Evolutionary conservation across 2,329 filamentous ascomycete species (phyloP).

Genomic region (Penicillium sp.): DNA sequence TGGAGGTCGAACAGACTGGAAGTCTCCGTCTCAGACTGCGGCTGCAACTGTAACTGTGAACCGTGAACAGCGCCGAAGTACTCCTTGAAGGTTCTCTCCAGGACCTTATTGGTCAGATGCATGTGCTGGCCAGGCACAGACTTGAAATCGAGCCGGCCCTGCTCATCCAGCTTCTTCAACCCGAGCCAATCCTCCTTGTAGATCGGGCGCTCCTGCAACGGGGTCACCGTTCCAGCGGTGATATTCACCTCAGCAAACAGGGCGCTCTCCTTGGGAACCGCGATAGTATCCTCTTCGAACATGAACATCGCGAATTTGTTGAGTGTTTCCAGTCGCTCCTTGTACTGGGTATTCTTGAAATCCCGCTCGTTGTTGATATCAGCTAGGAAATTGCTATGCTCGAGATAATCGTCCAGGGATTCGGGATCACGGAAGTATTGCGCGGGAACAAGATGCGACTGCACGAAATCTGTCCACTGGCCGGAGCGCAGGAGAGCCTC

Average conservation of each 20-base stretch:
- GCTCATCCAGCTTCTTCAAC: slow-evolving; percentile 75
- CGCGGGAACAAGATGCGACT: slow-evolving; percentile 81
- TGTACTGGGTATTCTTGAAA: slow-evolving; percentile 75
- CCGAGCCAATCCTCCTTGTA: slow-evolving; percentile 96
- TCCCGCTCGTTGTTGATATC: slow-evolving; percentile 93
- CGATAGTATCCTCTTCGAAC: slow-evolving; percentile 83
- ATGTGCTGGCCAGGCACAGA: slow-evolving; percentile 80
- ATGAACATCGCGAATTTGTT: slow-evolving; percentile 86
- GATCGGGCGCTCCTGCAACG: slow-evolving; percentile 69
- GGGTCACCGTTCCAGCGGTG: slow-evolving; percentile 64
- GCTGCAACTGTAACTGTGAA: slow-evolving; percentile 2
- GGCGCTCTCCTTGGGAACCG: slow-evolving; percentile 84
- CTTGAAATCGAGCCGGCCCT: slow-evolving; percentile 77
- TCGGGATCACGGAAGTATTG: slow-evolving; percentile 86
- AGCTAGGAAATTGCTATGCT: slow-evolving; percentile 83
- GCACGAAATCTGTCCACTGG: slow-evolving; percentile 79
- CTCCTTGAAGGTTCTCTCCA: slow-evolving; percentile 67
- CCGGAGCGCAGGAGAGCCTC: slow-evolving; percentile 78
- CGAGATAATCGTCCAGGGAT: slow-evolving; percentile 74
- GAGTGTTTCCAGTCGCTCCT: slow-evolving; percentile 68
- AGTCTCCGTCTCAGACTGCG: background rate
- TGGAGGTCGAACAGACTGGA: background rate
- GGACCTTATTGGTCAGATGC: slow-evolving; percentile 68
- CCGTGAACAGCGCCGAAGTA: slow-evolving; percentile 47
- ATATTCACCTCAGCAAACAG: slow-evolving; percentile 90